Evolutionary conservation across 1,284 basidiomycete species (phyloP).

Genomic region (Irpex sp.): DNA sequence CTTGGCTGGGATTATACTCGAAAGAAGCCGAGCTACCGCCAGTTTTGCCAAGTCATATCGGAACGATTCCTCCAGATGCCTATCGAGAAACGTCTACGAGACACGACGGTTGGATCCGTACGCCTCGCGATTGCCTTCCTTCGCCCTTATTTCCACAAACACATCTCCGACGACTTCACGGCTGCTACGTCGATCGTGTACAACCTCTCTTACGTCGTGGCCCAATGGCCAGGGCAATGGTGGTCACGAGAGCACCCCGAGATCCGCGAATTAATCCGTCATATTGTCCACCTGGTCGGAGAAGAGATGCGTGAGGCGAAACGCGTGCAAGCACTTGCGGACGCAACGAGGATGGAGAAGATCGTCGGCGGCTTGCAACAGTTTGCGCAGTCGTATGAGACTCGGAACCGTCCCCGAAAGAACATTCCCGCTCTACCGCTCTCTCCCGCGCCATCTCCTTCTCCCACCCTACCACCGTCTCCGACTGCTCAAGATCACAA

Average conservation of each 20-base stretch:
- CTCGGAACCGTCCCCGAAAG: constrained; percentile 16
- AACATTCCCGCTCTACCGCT: constrained; percentile 8
- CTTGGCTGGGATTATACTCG: constrained; percentile 60
- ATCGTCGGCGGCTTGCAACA: constrained; percentile 49
- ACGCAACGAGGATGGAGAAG: constrained; percentile 43
- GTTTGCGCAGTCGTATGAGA: constrained; percentile 32
- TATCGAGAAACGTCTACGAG: constrained; percentile 51
- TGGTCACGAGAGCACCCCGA: constrained; percentile 61
- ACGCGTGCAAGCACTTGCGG: constrained; percentile 33
- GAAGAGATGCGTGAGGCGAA: constrained; percentile 60
- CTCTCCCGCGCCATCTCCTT: constrained; percentile 11
- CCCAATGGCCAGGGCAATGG: constrained; percentile 65
- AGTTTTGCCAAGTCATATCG: constrained; percentile 68
- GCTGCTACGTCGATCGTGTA: constrained; percentile 44
- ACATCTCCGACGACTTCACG: constrained; percentile 45
- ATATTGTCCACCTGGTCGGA: constrained; percentile 53
- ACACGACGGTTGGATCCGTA: constrained; percentile 63
- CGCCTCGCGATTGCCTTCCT: constrained; percentile 62
- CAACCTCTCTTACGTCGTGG: constrained; percentile 54
- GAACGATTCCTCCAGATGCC: constrained; percentile 54
- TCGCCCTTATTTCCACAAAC: constrained; percentile 61
- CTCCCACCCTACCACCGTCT: constrained; percentile 13
- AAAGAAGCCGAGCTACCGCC: constrained; percentile 57
- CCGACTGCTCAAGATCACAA: constrained; percentile 7
- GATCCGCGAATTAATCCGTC: constrained; percentile 52